phyloP scores from a whole-genome alignment of 805 yeast species.

The Saturnispora gosingensis region DNA sequence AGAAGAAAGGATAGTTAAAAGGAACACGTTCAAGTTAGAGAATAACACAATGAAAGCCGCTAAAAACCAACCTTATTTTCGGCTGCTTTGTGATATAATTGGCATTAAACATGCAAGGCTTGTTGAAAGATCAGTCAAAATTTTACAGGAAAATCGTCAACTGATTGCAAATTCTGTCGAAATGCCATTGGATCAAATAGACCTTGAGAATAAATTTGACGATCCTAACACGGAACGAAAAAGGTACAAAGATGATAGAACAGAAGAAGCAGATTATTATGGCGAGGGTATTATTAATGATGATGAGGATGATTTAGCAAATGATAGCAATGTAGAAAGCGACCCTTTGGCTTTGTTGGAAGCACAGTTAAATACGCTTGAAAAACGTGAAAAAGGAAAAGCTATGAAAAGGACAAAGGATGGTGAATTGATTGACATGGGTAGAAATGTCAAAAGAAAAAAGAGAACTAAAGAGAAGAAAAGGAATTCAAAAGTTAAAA shows the following conservation, averaged over 20 bases:
- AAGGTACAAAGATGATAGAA: not conserved
- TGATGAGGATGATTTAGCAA: conserved; percentile 23
- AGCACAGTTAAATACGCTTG: conserved; percentile 18
- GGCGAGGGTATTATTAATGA: conserved; percentile 11
- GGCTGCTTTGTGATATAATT: conserved; percentile 19
- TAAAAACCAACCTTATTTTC: conserved; percentile 13
- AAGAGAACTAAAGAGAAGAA: conserved; percentile 8
- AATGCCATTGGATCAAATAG: conserved; percentile 20
- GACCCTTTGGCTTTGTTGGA: conserved; percentile 34
- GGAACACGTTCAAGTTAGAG: conserved; percentile 5
- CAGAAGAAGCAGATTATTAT: conserved; percentile 11
- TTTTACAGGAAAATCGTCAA: conserved; percentile 9
- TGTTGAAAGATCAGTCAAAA: conserved; percentile 3
- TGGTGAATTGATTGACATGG: conserved; percentile 11
- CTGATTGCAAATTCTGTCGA: conserved; percentile 15
- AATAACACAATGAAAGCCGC: conserved; percentile 6
- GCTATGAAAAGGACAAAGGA: conserved; percentile 17
- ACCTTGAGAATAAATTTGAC: conserved; percentile 15
- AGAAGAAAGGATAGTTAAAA: not conserved
- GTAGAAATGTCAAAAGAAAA: conserved; percentile 1
- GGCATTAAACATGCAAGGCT: conserved; percentile 15
- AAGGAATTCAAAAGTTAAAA: conserved; percentile 1
- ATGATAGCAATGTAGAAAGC: conserved; percentile 33
- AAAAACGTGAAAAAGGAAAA: conserved; percentile 18
- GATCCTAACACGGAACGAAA: conserved; percentile 8